Base-by-base conservation (phyloP, 1,284 basidiomycete genomes). In the Apiotrichum brassicae region DNA sequence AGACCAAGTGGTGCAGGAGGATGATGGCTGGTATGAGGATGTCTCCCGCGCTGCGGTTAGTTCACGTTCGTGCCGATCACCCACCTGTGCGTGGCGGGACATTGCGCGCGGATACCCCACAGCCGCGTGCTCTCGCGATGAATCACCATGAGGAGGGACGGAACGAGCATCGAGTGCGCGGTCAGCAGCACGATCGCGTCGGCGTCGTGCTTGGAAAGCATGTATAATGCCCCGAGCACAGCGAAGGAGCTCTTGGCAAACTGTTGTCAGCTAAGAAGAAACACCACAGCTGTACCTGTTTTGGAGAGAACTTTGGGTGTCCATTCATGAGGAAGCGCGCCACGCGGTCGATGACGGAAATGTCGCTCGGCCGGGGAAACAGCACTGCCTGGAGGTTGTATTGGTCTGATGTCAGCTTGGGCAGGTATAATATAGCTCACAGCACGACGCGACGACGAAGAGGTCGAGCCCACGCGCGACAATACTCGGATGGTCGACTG, bases 1-100 rank as follows among this genome's bases (percentile, higher is more conserved):
- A 70, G 46, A 66, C 58, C 19, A 72, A 58, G 41, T 67, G 65
- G 48, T 72, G 71, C 12, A 72, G 46, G 1, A 72, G 59, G 1
- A 47, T 49, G 4, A 71, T 49, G 0, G 63, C 45, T 0, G 59
- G 61, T 16, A 54, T 28, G 16, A 71, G 48, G 3, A 71, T 40
- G 3, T 54, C 44, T 23, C 69, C 46, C 2, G 65, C 50, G 16
- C 69, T 71, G 45, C 13, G 13, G 42, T 38, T n/a, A 45, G 48
- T 26, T 20, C 8, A n/a, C 14, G 7, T 22, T 0, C 1, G 22
- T 6, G 18, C 12, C 19, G 19, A 6, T 30, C 28, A 50, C 53
- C 38, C 22, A 54, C 49, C 42, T 34, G 18, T 53, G 38, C 22
- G 24, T 18, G 4, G 28, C 18, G 18, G 19, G 18, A 19, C 33